phyloP scores from a whole-genome alignment of 495 filamentous ascomycete genomes.

The Hypoxylon trugodes region DNA sequence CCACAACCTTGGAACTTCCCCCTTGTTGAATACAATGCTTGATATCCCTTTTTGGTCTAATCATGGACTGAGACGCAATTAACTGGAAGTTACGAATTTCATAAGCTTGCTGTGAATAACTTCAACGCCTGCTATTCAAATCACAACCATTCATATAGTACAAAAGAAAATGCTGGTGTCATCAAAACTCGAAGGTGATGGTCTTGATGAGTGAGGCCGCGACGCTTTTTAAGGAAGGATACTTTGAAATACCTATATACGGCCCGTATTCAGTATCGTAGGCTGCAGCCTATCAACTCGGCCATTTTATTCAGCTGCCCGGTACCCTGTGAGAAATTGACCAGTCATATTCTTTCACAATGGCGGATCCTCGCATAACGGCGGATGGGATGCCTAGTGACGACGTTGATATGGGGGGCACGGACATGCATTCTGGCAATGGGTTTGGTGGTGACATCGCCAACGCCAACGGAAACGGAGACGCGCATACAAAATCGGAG shows the following conservation, averaged over 20 bases:
- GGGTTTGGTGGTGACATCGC: conserved; percentile 10
- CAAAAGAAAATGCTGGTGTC: conserved; percentile 14
- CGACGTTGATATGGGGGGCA: conserved; percentile 33
- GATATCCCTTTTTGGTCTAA: background rate
- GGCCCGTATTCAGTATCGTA: too few relatives aligned
- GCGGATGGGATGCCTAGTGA: conserved; percentile 11
- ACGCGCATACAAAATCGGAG: conserved; percentile 8
- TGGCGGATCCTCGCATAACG: conserved; percentile 21
- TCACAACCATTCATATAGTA: background rate
- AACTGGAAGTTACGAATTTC: background rate
- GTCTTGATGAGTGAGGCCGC: conserved; percentile 6
- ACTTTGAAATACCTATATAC: background rate
- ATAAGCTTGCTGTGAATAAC: background rate
- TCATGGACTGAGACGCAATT: background rate
- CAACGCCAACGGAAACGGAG: conserved; percentile 6
- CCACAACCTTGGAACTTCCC: too few relatives aligned
- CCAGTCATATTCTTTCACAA: conserved; percentile 26
- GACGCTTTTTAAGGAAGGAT: background rate
- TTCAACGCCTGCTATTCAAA: background rate
- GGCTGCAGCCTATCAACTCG: too few relatives aligned
- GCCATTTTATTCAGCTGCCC: background rate
- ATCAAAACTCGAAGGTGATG: conserved; percentile 6
- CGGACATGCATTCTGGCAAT: conserved; percentile 18
- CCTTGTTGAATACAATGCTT: conserved; percentile 7
- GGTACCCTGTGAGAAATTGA: background rate